Percentiles rank a stretch among this genome's conserved stretches.
Conservation (phyloP, 345 rosid species). For the Eucalyptus regnans region DNA sequence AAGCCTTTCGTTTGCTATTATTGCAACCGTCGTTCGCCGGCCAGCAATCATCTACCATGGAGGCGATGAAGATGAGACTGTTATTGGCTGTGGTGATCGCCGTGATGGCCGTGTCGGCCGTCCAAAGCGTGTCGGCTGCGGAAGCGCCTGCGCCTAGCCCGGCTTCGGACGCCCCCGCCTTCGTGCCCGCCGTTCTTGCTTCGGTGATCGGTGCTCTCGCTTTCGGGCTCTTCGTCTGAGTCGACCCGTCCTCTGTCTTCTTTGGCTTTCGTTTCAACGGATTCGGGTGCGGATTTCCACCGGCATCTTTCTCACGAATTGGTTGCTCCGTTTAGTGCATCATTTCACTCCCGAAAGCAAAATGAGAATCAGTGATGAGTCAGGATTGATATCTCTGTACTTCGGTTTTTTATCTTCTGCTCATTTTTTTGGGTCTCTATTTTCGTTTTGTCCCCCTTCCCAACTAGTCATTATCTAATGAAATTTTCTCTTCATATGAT, state of each 20-base stretch:
- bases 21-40: not conserved
- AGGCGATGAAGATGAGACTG: constrained; percentile 1
- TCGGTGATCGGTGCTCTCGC: not conserved
- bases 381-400: not conserved
- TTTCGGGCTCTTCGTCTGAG: not conserved
- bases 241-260: not conserved
- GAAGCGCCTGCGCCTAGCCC: constrained; percentile 4
- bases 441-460: not conserved
- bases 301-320: not conserved
- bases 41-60: not conserved
- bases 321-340: not conserved
- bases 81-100: not conserved
- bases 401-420: not conserved
- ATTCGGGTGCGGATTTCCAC: not conserved
- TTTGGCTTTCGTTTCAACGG: not conserved
- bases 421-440: not conserved
- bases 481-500: not conserved
- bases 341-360: not conserved
- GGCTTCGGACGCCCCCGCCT: not conserved
- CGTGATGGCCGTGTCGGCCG: not conserved
- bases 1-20: not conserved
- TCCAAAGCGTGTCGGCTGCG: not conserved
- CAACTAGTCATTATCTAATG: not conserved
- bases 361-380: not conserved
- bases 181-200: not conserved